phyloP scores from a whole-genome alignment of 768 basidiomycete species.

The Leccinum disarticulatum region DNA sequence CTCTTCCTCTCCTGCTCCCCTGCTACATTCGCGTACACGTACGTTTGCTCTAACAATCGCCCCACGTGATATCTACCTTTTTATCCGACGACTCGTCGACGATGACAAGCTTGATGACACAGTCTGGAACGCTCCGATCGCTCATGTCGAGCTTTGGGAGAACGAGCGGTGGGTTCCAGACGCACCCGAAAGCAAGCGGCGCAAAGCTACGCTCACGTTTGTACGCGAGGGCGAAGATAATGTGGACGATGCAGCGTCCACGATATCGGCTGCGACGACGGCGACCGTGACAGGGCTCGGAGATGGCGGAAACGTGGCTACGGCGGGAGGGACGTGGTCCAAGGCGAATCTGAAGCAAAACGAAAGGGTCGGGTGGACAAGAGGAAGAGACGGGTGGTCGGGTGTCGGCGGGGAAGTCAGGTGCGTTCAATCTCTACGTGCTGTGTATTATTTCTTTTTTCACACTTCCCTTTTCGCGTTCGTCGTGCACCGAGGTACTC shows the following conservation, averaged over 20 bases:
- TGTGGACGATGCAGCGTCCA: neutral
- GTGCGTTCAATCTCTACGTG: conserved; percentile 14
- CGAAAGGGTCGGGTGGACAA: conserved; percentile 12
- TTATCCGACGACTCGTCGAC: neutral
- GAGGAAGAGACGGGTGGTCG: conserved; percentile 17
- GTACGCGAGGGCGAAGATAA: neutral
- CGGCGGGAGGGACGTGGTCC: conserved; percentile 10
- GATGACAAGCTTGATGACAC: neutral
- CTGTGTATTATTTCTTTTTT: no score
- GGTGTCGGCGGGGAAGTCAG: conserved; percentile 13
- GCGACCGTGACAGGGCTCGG: neutral
- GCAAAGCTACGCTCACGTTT: neutral
- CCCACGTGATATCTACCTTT: neutral
- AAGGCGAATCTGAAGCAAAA: conserved; percentile 13
- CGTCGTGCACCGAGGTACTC: no score
- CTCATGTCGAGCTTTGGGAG: neutral
- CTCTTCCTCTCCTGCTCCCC: neutral
- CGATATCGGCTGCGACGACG: neutral
- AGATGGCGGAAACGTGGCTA: neutral
- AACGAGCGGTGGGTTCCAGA: neutral
- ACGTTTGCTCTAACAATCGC: neutral
- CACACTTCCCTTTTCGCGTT: no score
- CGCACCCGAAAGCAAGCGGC: neutral
- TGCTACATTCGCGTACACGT: neutral
- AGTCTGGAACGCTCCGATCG: neutral